A percentile compares a stretch with the other conserved stretches of the same genome.
phyloP scores from a whole-genome alignment of 331 rosid species.

The Arachis monticola region DNA sequence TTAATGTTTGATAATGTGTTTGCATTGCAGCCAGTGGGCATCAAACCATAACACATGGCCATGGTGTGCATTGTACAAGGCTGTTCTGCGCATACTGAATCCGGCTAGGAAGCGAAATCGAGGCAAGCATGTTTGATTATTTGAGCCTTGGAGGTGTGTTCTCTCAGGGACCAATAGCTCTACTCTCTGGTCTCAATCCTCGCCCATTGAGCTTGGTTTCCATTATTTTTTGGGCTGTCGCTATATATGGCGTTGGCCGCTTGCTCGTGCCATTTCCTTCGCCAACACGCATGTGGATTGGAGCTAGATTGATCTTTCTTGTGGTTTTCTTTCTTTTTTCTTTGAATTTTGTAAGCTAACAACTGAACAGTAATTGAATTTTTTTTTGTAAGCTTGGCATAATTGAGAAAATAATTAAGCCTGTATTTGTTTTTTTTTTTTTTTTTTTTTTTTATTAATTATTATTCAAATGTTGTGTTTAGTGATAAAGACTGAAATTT shows the following conservation, averaged over 20 bases:
- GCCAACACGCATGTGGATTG: constrained; percentile 60
- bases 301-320: constrained; percentile 65
- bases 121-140: constrained; percentile 76
- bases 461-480: no score
- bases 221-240: constrained; percentile 77
- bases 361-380: no score
- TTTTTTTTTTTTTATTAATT: no score
- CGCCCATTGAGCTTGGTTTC: constrained; percentile 62
- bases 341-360: no score
- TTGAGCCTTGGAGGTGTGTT: constrained; percentile 82
- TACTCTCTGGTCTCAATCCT: constrained; percentile 81
- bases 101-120: constrained; percentile 73
- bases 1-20: background rate
- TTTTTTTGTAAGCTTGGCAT: no score
- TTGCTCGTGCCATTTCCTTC: constrained; percentile 68
- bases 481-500: no score
- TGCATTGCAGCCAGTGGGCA: constrained; percentile 69
- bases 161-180: constrained; percentile 70
- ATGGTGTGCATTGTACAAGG: constrained; percentile 69
- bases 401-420: no score
- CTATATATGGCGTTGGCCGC: constrained; percentile 74
- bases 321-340: background rate
- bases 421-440: no score
- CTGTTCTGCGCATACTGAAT: constrained; percentile 75
- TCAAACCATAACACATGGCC: constrained; percentile 85